phyloP scores from a whole-genome alignment of 108 stramenopile species.

The Cyclotella baltica region DNA sequence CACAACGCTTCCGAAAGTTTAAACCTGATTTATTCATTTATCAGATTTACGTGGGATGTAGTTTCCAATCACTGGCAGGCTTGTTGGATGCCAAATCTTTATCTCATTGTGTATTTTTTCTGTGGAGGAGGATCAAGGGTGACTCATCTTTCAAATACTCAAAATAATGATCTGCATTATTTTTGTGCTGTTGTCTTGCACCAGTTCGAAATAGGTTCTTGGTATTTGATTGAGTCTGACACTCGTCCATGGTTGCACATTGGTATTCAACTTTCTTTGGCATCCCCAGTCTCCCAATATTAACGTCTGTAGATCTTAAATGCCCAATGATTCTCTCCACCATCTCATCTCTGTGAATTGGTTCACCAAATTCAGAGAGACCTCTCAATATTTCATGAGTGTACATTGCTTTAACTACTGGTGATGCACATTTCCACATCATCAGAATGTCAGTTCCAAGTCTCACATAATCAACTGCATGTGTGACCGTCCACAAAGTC shows the following conservation, averaged over 20 bases:
- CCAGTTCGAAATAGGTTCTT: too few relatives aligned
- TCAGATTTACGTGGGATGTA: too few relatives aligned
- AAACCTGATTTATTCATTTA: too few relatives aligned
- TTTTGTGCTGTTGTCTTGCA: too few relatives aligned
- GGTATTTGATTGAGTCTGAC: too few relatives aligned
- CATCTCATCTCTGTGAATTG: not conserved
- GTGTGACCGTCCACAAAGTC: not conserved
- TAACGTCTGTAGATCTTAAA: not conserved
- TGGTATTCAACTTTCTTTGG: not conserved
- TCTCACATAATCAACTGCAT: constrained; percentile 8
- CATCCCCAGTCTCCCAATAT: not conserved
- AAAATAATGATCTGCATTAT: too few relatives aligned
- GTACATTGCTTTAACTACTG: constrained; percentile 13
- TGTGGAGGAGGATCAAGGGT: too few relatives aligned
- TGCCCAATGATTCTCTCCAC: constrained; percentile 18
- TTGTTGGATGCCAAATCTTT: too few relatives aligned
- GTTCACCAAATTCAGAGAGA: constrained; percentile 11
- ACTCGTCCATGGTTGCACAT: constrained; percentile 1
- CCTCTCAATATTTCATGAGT: not conserved
- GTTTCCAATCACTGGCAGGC: too few relatives aligned
- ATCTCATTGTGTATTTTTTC: too few relatives aligned
- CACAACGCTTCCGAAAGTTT: not conserved
- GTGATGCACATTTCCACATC: constrained; percentile 13
- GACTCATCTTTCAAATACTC: too few relatives aligned
- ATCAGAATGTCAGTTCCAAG: constrained; percentile 9